Base-by-base conservation (phyloP, 73 alveolate species). In the Paramecium tetraurelia region DNA sequence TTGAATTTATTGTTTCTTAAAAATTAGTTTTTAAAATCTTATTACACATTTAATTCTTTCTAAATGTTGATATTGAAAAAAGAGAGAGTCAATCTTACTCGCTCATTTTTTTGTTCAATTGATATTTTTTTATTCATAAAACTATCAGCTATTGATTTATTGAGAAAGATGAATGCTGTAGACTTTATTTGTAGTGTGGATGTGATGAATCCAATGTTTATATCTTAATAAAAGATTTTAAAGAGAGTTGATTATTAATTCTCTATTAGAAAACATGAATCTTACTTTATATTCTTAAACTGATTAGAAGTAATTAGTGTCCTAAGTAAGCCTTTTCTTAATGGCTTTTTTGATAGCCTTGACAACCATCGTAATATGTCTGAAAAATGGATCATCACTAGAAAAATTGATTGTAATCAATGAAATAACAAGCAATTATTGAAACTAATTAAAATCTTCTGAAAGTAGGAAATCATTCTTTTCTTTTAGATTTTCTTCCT, bases 151-250 rank as follows among this genome's bases (percentile, higher is more conserved):
- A 63, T 63, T 31, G 41, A 46, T 41, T 41, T 75, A 21, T 22
- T 75, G 9, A 75, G n/a, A 75, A 75, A 75, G 3, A 75, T 75
- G 68, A 75, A 75, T 29, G 87, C 87, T 29, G 87, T 75, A 22
- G 63, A 75, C 7, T 75, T 75, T 3, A 75, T 75, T 75, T 75
- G 16, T 35, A 33, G 14, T 33, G 87, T 75, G 10, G 87, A 75
- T 38, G 87, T 75, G 5, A 75, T 75, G 87, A 75, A 75, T 22
- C 87, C 87, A n/a, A 75, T 75, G n/a, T 35, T 75, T n/a, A 75
- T 75, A 75, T 75, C 87, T 18, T 75, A 75, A 41, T 75, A 75
- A 75, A 38, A 75, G 21, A 75, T 75, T 38, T 38, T 75, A 12
- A 75, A 21, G 38, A 75, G 46, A 12, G 38, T 21, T 12, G 38